phyloP scores from a whole-genome alignment of 192 early-diverging fungal genomes.

The Borealophlyctis nickersoniae region DNA sequence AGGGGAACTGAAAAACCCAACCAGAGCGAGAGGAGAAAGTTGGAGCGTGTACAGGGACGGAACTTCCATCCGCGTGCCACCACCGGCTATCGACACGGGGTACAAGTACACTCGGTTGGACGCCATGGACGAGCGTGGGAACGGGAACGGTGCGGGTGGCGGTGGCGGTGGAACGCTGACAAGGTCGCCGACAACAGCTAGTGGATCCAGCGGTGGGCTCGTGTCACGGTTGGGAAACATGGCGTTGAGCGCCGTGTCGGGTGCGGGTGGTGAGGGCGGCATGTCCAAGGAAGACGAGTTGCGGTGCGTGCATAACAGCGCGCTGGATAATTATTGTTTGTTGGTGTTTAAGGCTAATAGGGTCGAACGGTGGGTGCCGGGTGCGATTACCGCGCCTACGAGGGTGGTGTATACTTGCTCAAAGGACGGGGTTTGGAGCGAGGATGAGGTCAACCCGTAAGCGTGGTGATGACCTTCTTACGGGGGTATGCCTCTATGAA shows the following conservation, averaged over 20 bases:
- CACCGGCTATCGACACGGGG: conserved; percentile 41
- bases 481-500: too few relatives aligned
- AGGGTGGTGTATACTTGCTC: conserved; percentile 20
- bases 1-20: conserved; percentile 39
- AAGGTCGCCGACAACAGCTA: neutral
- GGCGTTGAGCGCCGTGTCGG: neutral
- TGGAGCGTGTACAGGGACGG: conserved; percentile 11
- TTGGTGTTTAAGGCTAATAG: conserved; percentile 63
- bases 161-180: conserved; percentile 5
- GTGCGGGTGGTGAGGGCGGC: neutral
- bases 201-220: too few relatives aligned
- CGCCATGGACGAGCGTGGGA: conserved; percentile 34
- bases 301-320: conserved; percentile 62
- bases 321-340: conserved; percentile 73
- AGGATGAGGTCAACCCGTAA: conserved; percentile 37
- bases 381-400: conserved; percentile 11
- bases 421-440: conserved; percentile 34
- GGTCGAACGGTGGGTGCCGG: conserved; percentile 52
- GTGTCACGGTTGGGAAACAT: neutral
- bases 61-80: conserved; percentile 17
- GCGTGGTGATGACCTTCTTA: too few relatives aligned
- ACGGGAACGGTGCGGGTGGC: neutral
- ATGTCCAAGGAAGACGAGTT: conserved; percentile 42
- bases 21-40: neutral
- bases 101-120: conserved; percentile 61